Conservation (phyloP, 371 early-diverging fungal species). For the Mucor saturninus region DNA sequence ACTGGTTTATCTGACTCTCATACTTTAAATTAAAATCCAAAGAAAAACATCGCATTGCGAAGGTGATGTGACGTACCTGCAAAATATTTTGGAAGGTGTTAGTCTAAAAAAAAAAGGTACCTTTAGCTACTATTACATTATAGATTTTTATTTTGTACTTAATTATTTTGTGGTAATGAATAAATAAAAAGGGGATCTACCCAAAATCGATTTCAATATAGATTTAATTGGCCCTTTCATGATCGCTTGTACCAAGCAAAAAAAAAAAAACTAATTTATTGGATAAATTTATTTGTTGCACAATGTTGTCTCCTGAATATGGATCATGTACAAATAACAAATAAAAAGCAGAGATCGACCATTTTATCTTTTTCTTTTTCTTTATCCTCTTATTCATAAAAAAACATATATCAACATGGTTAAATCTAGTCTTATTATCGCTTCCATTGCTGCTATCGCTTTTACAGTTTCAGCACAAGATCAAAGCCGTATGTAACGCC, state of each 20-base stretch:
- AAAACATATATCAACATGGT: slow-evolving; percentile 14
- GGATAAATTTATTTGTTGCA: neutral
- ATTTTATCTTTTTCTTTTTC: neutral
- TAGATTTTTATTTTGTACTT: too few species aligned
- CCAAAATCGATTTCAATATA: too few species aligned
- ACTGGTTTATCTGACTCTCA: too few species aligned
- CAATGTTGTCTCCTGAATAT: slow-evolving; percentile 8
- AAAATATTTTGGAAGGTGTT: too few species aligned
- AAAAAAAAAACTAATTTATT: neutral
- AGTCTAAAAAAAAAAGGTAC: too few species aligned
- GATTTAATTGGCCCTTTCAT: neutral
- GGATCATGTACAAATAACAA: neutral
- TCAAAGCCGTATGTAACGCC: neutral
- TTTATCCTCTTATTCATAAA: neutral
- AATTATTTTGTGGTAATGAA: too few species aligned
- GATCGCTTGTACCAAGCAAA: neutral
- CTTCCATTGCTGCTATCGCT: slow-evolving; percentile 5
- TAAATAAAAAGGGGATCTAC: too few species aligned
- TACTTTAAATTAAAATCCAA: too few species aligned
- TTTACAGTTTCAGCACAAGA: slow-evolving; percentile 8
- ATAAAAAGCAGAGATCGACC: neutral
- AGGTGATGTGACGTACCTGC: too few species aligned
- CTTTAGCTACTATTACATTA: too few species aligned
- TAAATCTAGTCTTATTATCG: slow-evolving; percentile 13
- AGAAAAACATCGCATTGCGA: too few species aligned